Conservation (phyloP, 495 filamentous ascomycete species). For the Tuber melanosporum region DNA sequence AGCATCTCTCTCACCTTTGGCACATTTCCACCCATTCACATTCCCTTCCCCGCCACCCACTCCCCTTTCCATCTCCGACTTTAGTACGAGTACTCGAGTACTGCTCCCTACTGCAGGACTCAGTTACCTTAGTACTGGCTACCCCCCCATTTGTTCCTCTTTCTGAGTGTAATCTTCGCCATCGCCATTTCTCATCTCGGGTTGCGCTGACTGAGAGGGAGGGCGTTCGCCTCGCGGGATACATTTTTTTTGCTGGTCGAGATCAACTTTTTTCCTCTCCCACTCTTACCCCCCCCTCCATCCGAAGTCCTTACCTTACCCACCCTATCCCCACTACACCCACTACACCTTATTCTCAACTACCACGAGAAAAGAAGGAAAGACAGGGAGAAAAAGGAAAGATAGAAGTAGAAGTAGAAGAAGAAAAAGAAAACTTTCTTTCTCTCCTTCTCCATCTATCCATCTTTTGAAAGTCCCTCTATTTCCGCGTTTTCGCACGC, state of each 20-base stretch:
- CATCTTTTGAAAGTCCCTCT: conserved; percentile 18
- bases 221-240: background rate
- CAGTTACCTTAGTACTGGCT: background rate
- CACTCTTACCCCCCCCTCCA: background rate
- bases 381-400: conserved; percentile 16
- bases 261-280: background rate
- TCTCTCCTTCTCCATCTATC: conserved; percentile 18
- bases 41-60: conserved; percentile 4
- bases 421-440: conserved; percentile 7
- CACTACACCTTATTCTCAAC: background rate
- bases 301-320: background rate
- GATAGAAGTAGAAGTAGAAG: background rate
- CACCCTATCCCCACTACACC: conserved; percentile 1
- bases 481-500: conserved; percentile 27
- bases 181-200: background rate
- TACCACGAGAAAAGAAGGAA: background rate
- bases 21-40: background rate
- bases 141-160: background rate
- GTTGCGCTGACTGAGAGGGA: background rate
- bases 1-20: background rate
- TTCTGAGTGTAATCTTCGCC: background rate
- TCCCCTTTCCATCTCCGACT: background rate
- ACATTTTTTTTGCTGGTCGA: background rate
- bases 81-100: background rate
- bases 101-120: background rate